phyloP scores from a whole-genome alignment of 768 basidiomycete species.

The Pleurotus salmoneostramineus region DNA sequence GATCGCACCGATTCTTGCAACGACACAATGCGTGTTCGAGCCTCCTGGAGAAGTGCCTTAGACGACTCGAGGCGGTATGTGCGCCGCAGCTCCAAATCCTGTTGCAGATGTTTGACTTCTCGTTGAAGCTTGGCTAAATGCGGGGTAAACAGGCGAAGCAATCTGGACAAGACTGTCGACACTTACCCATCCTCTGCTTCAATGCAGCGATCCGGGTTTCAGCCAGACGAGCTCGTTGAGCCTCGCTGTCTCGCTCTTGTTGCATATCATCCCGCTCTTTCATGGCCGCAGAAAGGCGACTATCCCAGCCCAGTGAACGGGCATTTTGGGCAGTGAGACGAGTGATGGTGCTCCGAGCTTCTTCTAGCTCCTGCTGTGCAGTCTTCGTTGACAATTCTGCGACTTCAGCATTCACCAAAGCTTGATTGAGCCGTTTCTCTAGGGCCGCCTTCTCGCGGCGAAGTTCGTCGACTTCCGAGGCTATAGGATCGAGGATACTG shows the following conservation, averaged over 20 bases:
- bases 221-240: conserved; percentile 60
- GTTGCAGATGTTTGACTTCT: conserved; percentile 62
- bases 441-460: conserved; percentile 57
- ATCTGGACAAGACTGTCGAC: conserved; percentile 13
- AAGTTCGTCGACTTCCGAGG: conserved; percentile 24
- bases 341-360: conserved; percentile 61
- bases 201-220: conserved; percentile 63
- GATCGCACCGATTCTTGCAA: conserved; percentile 49
- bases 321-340: conserved; percentile 68
- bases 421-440: conserved; percentile 76
- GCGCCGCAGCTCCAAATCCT: conserved; percentile 59
- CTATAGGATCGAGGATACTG: conserved; percentile 19
- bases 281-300: conserved; percentile 55
- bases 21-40: conserved; percentile 57
- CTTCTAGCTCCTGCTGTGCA: conserved; percentile 70
- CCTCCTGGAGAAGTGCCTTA: conserved; percentile 63
- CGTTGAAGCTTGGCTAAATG: conserved; percentile 55
- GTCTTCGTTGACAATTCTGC: conserved; percentile 76
- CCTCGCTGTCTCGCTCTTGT: conserved; percentile 75
- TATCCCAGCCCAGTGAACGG: conserved; percentile 68
- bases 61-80: conserved; percentile 59
- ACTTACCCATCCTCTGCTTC: conserved; percentile 61
- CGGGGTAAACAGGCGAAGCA: neutral
- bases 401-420: conserved; percentile 77
- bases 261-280: conserved; percentile 82